phyloP scores from a whole-genome alignment of 164 flowering plant species.

The Chimonanthus salicifolius region DNA sequence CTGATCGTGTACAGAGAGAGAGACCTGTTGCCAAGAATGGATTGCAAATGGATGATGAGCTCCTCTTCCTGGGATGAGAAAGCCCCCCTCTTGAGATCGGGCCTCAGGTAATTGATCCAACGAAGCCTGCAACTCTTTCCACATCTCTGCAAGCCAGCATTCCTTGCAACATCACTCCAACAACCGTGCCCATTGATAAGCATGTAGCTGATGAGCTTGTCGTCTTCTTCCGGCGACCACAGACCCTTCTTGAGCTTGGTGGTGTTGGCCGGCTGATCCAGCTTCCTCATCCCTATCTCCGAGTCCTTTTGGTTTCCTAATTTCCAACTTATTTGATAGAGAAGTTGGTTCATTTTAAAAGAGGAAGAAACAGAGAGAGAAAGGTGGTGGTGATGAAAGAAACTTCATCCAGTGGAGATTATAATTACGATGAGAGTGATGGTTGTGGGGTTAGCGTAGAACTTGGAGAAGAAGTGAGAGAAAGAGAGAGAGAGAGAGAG shows the following conservation, averaged over 20 bases:
- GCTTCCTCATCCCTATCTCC: conserved; percentile 35
- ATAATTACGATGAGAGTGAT: background rate
- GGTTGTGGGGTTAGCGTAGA: conserved; percentile 3
- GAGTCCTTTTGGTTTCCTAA: background rate
- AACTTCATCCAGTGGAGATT: conserved; percentile 7
- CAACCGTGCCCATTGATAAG: conserved; percentile 64
- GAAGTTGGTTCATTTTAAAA: background rate
- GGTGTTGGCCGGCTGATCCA: conserved; percentile 19
- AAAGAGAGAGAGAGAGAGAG: conserved; percentile 9
- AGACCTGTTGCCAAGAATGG: conserved; percentile 72
- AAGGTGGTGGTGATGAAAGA: background rate
- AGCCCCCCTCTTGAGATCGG: conserved; percentile 70
- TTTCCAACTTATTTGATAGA: conserved; percentile 6
- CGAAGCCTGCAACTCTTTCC: conserved; percentile 82
- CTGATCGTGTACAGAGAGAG: background rate
- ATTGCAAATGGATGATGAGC: conserved; percentile 57
- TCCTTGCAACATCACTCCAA: conserved; percentile 72
- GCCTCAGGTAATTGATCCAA: conserved; percentile 69
- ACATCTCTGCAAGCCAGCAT: conserved; percentile 68
- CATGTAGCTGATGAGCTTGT: conserved; percentile 67
- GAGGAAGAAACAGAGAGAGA: background rate
- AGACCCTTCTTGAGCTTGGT: conserved; percentile 49
- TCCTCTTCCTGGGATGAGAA: conserved; percentile 67
- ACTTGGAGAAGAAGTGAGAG: conserved; percentile 13
- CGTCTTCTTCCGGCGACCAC: conserved; percentile 82